Evolutionary conservation across 495 filamentous ascomycete species (phyloP).

Genomic region (Bryoglossum gracile): DNA sequence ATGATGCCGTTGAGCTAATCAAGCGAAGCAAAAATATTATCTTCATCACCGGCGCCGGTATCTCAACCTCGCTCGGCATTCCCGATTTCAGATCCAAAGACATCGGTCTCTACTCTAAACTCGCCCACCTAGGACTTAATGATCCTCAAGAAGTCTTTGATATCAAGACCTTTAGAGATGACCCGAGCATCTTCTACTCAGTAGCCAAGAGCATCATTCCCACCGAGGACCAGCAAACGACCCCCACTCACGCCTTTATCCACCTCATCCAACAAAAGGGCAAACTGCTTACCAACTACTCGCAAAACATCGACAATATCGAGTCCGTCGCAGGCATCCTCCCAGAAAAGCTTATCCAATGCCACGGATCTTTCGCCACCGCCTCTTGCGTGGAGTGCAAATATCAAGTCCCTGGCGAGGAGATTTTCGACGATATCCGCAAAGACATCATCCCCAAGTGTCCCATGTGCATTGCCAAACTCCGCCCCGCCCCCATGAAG

Average conservation of each 20-base stretch:
- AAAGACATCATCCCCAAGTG: constrained; percentile 64
- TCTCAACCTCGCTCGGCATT: constrained; percentile 83
- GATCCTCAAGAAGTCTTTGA: constrained; percentile 96
- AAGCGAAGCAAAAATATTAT: constrained; percentile 74
- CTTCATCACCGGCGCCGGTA: constrained; percentile 90
- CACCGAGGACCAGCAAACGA: constrained; percentile 58
- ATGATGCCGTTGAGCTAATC: constrained; percentile 77
- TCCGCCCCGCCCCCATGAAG: constrained; percentile 49
- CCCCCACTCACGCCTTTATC: constrained; percentile 93
- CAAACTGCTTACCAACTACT: constrained; percentile 93
- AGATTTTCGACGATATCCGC: constrained; percentile 71
- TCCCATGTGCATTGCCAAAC: constrained; percentile 45
- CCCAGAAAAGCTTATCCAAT: constrained; percentile 84
- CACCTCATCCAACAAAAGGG: constrained; percentile 84
- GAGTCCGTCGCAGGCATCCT: constrained; percentile 80
- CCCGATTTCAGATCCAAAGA: constrained; percentile 84
- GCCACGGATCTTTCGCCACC: constrained; percentile 91
- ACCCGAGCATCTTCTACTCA: constrained; percentile 87
- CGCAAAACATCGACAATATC: constrained; percentile 98
- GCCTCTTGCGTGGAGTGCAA: constrained; percentile 83
- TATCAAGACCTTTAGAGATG: constrained; percentile 74
- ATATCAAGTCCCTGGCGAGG: constrained; percentile 64
- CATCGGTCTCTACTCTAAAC: constrained; percentile 78
- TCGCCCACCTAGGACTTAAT: constrained; percentile 60
- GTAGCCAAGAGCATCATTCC: constrained; percentile 89